Evolutionary conservation across 306 rosid genomes (phyloP).

Genomic region (Vigna trinervia): DNA sequence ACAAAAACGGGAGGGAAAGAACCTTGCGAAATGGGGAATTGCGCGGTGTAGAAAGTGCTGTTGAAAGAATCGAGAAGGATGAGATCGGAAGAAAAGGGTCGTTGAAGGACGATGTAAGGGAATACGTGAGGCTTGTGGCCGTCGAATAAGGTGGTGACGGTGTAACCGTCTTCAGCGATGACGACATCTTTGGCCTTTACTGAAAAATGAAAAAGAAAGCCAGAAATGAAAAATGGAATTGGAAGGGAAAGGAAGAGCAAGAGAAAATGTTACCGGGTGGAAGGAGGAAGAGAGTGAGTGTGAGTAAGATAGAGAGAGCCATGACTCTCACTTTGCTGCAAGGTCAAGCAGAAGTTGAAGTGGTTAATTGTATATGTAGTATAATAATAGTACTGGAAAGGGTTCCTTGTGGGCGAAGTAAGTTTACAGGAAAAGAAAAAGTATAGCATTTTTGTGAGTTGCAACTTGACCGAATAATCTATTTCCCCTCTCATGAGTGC

Average conservation of each 20-base stretch:
- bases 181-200: conserved; percentile 45
- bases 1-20: not conserved
- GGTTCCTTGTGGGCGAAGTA: conserved; percentile 6
- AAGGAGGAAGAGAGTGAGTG: conserved; percentile 45
- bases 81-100: conserved; percentile 62
- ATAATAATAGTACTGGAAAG: not conserved
- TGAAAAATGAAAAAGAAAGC: conserved; percentile 21
- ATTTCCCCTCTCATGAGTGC: too few relatives aligned
- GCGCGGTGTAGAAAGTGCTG: conserved; percentile 60
- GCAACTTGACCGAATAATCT: not conserved
- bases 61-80: conserved; percentile 58
- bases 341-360: not conserved
- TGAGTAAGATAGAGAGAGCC: conserved; percentile 34
- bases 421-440: not conserved
- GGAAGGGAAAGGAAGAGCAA: not conserved
- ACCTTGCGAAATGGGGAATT: conserved; percentile 65
- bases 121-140: conserved; percentile 64
- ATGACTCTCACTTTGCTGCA: conserved; percentile 16
- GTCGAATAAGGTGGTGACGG: conserved; percentile 64
- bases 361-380: not conserved
- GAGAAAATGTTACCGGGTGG: conserved; percentile 41
- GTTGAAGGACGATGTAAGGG: conserved; percentile 51
- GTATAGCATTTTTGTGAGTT: not conserved
- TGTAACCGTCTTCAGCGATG: conserved; percentile 66
- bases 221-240: not conserved